Conservation (phyloP, 73 alveolate species). For the Tetrahymena malaccensis region DNA sequence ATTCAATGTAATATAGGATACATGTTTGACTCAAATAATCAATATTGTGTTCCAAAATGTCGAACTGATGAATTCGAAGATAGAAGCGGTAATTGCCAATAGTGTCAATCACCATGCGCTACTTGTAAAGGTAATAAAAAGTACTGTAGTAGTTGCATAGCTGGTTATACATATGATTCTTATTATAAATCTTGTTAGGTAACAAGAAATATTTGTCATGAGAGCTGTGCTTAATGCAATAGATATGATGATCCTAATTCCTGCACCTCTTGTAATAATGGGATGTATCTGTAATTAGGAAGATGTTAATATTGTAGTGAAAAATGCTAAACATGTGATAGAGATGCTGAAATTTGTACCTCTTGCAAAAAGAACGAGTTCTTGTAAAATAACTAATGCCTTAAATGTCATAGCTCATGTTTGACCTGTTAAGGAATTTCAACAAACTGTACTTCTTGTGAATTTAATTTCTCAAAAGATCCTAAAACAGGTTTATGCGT, state of each 20-base stretch:
- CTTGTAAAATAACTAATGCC: neutral
- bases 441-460: neutral
- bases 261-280: neutral
- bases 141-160: neutral
- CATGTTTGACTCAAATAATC: neutral
- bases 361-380: neutral
- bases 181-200: neutral
- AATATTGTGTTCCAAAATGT: neutral
- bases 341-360: neutral
- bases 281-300: neutral
- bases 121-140: neutral
- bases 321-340: neutral
- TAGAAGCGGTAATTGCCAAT: neutral
- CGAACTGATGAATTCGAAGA: neutral
- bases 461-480: neutral
- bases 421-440: neutral
- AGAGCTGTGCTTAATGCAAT: neutral
- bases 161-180: neutral
- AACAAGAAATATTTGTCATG: neutral
- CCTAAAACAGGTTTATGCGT: neutral
- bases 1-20: neutral
- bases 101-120: neutral
- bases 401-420: neutral
- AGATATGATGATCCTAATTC: neutral
- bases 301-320: neutral